Evolutionary conservation across 257 asterid genomes (phyloP).

Genomic region (Salvia miltiorrhiza): DNA sequence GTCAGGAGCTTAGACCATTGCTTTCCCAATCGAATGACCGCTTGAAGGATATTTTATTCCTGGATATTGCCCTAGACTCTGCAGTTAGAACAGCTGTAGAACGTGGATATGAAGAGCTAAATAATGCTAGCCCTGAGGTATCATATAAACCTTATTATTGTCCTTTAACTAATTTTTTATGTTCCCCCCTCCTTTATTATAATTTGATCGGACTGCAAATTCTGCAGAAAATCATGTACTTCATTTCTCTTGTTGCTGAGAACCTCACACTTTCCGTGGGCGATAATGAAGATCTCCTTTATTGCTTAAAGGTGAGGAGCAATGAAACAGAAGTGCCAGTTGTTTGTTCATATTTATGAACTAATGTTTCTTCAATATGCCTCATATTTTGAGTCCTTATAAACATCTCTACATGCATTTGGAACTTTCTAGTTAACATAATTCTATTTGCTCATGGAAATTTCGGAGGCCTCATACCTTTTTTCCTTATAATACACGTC

Average conservation of each 20-base stretch:
- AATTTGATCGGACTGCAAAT: constrained; percentile 10
- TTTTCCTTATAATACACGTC: background rate
- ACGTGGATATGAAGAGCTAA: constrained; percentile 90
- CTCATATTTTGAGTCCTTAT: constrained; percentile 6
- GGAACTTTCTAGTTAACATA: background rate
- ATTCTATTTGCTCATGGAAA: background rate
- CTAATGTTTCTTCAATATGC: constrained; percentile 7
- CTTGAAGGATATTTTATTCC: constrained; percentile 86
- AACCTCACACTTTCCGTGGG: constrained; percentile 85
- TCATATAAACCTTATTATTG: constrained; percentile 5
- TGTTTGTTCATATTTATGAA: constrained; percentile 9
- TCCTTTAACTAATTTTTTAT: background rate
- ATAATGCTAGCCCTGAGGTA: constrained; percentile 83
- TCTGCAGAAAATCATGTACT: constrained; percentile 85
- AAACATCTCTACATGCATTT: background rate
- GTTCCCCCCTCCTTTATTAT: constrained; percentile 1
- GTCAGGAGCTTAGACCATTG: constrained; percentile 92
- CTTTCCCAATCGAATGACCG: constrained; percentile 71
- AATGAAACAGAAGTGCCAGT: background rate
- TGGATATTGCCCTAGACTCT: constrained; percentile 95
- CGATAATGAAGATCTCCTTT: constrained; percentile 82
- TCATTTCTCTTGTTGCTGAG: constrained; percentile 87
- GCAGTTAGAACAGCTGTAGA: constrained; percentile 95
- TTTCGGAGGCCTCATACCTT: background rate
- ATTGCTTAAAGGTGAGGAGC: constrained; percentile 82